These are phyloP conservation scores for Oryza punctata DNA, from an alignment of 176 grass and related monocot species.

Conservation along the genomic window DNA sequence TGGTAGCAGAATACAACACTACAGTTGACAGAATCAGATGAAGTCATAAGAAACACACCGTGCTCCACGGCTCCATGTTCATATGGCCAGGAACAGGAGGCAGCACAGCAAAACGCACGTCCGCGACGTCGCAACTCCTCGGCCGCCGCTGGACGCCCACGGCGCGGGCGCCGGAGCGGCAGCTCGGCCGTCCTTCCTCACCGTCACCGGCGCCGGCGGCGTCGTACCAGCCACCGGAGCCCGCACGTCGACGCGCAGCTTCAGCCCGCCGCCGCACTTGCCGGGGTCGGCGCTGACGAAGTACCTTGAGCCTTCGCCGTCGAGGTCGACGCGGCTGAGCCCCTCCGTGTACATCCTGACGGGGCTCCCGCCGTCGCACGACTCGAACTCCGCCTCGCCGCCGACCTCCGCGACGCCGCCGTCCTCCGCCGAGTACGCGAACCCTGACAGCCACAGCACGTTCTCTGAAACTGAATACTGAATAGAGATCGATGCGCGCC, in stretches of 20 bases:
- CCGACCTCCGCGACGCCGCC: conserved; percentile 40
- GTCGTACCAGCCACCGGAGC: background rate
- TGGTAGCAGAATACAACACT: background rate
- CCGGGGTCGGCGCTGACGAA: conserved; percentile 42
- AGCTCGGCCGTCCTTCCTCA: background rate
- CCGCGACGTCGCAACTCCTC: background rate
- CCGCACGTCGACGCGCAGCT: conserved; percentile 52
- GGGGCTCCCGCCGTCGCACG: conserved; percentile 35
- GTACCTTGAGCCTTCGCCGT: conserved; percentile 47
- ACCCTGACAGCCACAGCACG: conserved; percentile 36
- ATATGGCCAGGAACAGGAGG: background rate
- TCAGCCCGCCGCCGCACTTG: conserved; percentile 54
- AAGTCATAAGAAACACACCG: background rate
- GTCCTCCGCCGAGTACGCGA: conserved; percentile 33
- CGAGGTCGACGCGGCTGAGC: conserved; percentile 39
- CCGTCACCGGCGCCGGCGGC: background rate
- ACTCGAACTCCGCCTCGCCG: conserved; percentile 30
- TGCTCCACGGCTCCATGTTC: background rate
- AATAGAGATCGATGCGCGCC: background rate
- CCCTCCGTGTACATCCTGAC: conserved; percentile 54
- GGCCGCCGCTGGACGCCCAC: background rate
- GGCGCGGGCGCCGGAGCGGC: background rate
- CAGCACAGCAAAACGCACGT: background rate
- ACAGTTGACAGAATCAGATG: background rate
- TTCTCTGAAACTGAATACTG: background rate